Evolutionary conservation across 2,329 filamentous ascomycete species (phyloP), one percentile per base, ranked within the genome.

Genomic region (Penicillium sp.): DNA sequence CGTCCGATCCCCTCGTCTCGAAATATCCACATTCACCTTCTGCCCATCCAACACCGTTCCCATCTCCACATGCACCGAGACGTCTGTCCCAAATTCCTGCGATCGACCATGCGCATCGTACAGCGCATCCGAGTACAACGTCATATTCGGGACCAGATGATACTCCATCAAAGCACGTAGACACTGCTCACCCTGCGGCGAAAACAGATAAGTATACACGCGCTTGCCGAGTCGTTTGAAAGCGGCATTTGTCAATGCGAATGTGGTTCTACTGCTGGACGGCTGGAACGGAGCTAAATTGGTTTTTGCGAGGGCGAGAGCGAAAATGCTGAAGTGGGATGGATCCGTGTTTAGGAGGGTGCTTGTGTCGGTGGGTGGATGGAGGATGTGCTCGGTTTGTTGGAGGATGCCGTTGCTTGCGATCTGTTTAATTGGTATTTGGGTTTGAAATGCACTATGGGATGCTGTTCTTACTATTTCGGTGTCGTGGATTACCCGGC

Each of bases 141-240:
- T 89, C 42, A 80, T 74, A 54, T 85, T 78, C 28, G 79, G 74
- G 1, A 83, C 82, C 32, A 89, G 73, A 55, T 90, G 84, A 59
- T 93, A 93, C 67, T 85, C 72, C 11, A 93, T 70, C 30, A 95
- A 68, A 0, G 85, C 85, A 48, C 76, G 79, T 12, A 95, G 75
- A 59, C 86, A 94, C 61, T 81, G 81, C 47, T 75, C 70, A 1
- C 89, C 89, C 35, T 73, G 75, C 17, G 76, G 70, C 41, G 82
- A 85, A 73, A 95, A 95, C 3, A 95, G 72, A 73, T 94, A 95
- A 14, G 80, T 84, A 57, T 90, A 93, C 53, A 82, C 77, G 38
- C 62, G 71, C 1, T 77, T 74, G 0, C 87, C 86, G 1, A 95
- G 79, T 48, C 77, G 77, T 52, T 74, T 59, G 69, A 90, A 95